Conservation (phyloP, 352 stramenopile species). For the Phytophthora nicotianae region DNA sequence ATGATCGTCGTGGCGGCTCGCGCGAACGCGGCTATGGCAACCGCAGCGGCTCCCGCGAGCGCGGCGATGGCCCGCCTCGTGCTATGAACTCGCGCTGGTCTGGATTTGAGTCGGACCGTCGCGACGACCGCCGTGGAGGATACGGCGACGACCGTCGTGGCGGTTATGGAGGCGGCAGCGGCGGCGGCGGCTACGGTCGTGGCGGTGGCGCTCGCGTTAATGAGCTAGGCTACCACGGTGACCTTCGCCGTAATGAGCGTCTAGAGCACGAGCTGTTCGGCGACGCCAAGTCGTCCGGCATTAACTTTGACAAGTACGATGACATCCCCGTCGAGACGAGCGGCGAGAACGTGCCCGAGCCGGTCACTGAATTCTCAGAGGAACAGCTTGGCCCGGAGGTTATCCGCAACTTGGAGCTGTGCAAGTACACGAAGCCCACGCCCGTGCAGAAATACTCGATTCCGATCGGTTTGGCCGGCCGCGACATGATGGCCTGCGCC, state of each 20-base stretch:
- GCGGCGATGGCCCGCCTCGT: conserved; percentile 30
- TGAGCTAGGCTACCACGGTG: conserved; percentile 97
- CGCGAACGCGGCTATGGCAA: conserved; percentile 36
- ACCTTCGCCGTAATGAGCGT: conserved; percentile 90
- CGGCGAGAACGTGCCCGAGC: conserved; percentile 93
- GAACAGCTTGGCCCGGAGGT: conserved; percentile 93
- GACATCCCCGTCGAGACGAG: conserved; percentile 98
- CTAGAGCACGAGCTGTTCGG: conserved; percentile 94
- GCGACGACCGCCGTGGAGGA: conserved; percentile 36
- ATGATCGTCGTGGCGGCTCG: conserved; percentile 42
- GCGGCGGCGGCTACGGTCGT: conserved; percentile 36
- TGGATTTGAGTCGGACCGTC: conserved; percentile 53
- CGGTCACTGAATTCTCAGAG: conserved; percentile 89
- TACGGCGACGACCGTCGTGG: conserved; percentile 38
- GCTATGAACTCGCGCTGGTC: conserved; percentile 62
- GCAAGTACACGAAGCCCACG: conserved; percentile 97
- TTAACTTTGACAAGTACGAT: conserved; percentile 99
- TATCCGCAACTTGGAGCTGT: conserved; percentile 91
- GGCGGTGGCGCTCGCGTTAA: conserved; percentile 83
- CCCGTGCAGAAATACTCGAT: conserved; percentile 99
- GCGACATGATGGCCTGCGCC: conserved; percentile 99
- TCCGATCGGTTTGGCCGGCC: conserved; percentile 92
- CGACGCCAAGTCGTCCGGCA: conserved; percentile 94
- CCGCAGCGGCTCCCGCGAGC: conserved; percentile 42
- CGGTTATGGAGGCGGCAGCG: conserved; percentile 28